These are phyloP conservation scores for Trifolium repens DNA, from an alignment of 306 rosid species.

Conservation along the genomic window DNA sequence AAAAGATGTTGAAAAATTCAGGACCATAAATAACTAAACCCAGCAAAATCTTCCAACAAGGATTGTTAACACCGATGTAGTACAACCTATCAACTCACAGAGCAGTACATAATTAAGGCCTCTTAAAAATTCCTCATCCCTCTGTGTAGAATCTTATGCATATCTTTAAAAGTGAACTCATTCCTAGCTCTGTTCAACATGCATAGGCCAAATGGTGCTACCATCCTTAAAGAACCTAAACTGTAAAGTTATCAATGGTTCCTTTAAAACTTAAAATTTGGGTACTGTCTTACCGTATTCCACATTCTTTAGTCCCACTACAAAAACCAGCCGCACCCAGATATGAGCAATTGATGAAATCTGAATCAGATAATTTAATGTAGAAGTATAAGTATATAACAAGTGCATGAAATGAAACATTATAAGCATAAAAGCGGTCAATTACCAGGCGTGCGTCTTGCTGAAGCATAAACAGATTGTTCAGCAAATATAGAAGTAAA, in stretches of 20 bases:
- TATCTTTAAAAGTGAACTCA: conserved; percentile 28
- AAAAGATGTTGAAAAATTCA: conserved; percentile 26
- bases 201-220: background rate
- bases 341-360: conserved; percentile 44
- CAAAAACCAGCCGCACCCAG: conserved; percentile 40
- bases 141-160: background rate
- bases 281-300: conserved; percentile 55
- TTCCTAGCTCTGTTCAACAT: conserved; percentile 11
- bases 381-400: background rate
- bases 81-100: conserved; percentile 5
- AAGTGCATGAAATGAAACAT: conserved; percentile 25
- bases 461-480: conserved; percentile 51
- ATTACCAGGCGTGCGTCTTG: conserved; percentile 56
- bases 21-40: conserved; percentile 20
- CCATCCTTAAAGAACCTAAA: conserved; percentile 27
- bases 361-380: conserved; percentile 51
- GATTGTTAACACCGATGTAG: background rate
- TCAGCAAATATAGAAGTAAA: conserved; percentile 42
- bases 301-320: conserved; percentile 50
- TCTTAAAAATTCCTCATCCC: background rate
- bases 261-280: conserved; percentile 5
- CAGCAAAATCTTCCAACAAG: background rate
- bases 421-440: conserved; percentile 28
- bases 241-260: background rate
- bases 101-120: background rate